Conservation (phyloP, 139 green algal genomes). For the Coelastrella sp. region DNA sequence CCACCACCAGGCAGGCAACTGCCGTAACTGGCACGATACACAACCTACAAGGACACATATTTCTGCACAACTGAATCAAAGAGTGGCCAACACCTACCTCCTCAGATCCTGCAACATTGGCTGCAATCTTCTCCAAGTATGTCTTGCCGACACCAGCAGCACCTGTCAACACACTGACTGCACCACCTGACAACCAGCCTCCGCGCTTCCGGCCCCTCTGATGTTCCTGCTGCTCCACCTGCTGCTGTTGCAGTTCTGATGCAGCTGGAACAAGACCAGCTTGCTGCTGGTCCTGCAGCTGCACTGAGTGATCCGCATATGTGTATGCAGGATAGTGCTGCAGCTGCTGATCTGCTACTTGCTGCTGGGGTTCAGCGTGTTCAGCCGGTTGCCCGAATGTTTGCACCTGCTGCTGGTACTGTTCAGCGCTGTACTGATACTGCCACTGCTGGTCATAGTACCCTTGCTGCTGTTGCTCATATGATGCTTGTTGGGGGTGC, state of each 20-base stretch:
- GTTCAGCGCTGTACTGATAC: not conserved
- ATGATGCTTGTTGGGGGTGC: not conserved
- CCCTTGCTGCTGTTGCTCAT: not conserved
- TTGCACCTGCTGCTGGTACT: not conserved
- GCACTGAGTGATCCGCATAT: not conserved
- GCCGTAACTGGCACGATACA: too few species aligned
- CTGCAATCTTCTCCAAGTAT: conserved; percentile 42
- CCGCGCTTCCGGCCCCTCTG: conserved; percentile 27
- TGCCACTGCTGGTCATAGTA: not conserved
- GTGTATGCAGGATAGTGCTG: not conserved
- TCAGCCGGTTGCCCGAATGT: not conserved
- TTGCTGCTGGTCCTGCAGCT: conserved; percentile 1
- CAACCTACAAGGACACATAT: too few species aligned
- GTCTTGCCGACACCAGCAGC: conserved; percentile 24
- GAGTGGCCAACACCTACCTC: not conserved
- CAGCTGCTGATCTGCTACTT: not conserved
- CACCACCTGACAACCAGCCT: conserved; percentile 40
- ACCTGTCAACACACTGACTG: conserved; percentile 32
- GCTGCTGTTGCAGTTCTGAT: too few species aligned
- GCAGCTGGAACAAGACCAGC: too few species aligned
- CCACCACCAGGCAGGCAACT: too few species aligned
- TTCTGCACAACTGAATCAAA: not conserved
- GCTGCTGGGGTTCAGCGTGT: not conserved
- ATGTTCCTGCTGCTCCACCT: not conserved
- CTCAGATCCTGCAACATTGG: conserved; percentile 41